These are phyloP conservation scores for Medicago arabica DNA, from an alignment of 306 rosid genomes.

Conservation along the genomic window DNA sequence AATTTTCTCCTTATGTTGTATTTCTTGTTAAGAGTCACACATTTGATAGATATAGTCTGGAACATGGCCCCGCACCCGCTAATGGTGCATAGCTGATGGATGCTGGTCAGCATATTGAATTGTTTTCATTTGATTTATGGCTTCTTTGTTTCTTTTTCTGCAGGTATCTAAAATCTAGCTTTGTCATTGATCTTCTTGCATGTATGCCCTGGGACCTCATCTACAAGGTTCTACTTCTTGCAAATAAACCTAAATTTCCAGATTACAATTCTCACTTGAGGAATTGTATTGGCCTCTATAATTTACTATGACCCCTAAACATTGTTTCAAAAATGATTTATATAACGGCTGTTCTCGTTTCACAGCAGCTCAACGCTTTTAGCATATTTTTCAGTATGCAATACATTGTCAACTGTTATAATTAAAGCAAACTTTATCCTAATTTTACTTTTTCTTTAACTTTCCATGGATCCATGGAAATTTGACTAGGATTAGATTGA, in stretches of 20 bases:
- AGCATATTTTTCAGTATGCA: conserved; percentile 32
- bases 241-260: conserved; percentile 14
- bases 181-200: conserved; percentile 77
- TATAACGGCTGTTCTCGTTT: conserved; percentile 4
- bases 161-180: conserved; percentile 82
- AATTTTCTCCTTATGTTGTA: not conserved
- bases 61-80: too few species aligned
- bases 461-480: not conserved
- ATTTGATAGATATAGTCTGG: not conserved
- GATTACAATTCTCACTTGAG: not conserved
- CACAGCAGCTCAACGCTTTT: conserved; percentile 1
- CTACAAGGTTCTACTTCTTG: conserved; percentile 68
- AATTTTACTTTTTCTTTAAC: conserved; percentile 11
- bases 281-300: conserved; percentile 26
- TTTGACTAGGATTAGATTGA: conserved; percentile 18
- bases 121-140: conserved; percentile 7
- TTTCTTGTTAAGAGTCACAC: not conserved
- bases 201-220: conserved; percentile 97
- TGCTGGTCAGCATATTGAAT: not conserved
- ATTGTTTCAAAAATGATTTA: not conserved
- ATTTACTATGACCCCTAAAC: not conserved
- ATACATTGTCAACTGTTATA: conserved; percentile 8
- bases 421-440: conserved; percentile 5
- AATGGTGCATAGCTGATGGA: not conserved
- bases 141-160: conserved; percentile 26